Percentiles rank a stretch among this genome's conserved stretches.
phyloP scores from a whole-genome alignment of 345 rosid species.

The Isatis tinctoria region DNA sequence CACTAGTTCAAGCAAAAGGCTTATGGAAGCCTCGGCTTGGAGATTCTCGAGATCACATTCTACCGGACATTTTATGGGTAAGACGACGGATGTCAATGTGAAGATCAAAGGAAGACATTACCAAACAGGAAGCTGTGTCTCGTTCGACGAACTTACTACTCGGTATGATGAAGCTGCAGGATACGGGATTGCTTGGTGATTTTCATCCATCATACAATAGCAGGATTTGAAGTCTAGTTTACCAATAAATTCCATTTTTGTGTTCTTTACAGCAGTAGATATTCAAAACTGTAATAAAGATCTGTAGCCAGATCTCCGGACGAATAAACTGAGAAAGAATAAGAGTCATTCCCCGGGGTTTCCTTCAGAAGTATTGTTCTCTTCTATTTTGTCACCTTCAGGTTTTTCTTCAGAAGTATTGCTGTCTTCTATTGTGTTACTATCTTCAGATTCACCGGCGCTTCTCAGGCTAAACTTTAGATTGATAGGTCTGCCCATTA shows the following conservation, averaged over 20 bases:
- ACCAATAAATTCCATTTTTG: conserved; percentile 8
- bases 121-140: conserved; percentile 48
- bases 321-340: conserved; percentile 9
- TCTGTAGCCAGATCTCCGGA: conserved; percentile 11
- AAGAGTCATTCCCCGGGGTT: conserved; percentile 19
- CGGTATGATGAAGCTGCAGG: conserved; percentile 5
- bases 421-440: conserved; percentile 24
- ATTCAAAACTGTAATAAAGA: conserved; percentile 32
- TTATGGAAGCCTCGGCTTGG: conserved; percentile 18
- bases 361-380: conserved; percentile 14
- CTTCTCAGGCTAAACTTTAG: conserved; percentile 58
- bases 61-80: conserved; percentile 64
- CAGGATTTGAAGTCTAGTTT: conserved; percentile 17
- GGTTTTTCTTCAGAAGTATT: conserved; percentile 18
- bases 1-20: conserved; percentile 37
- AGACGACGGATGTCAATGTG: conserved; percentile 26
- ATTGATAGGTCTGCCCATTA: conserved; percentile 76
- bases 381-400: conserved; percentile 30
- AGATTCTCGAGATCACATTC: conserved; percentile 62
- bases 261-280: conserved; percentile 18
- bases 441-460: conserved; percentile 42
- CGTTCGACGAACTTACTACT: conserved; percentile 45
- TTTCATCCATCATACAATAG: conserved; percentile 16
- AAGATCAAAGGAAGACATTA: conserved; percentile 43
- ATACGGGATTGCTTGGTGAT: conserved; percentile 24